A percentile compares a stretch with the other conserved stretches of the same genome.
Conservation (phyloP, 2,329 filamentous ascomycete species). For the Phialophora verrucosa region DNA sequence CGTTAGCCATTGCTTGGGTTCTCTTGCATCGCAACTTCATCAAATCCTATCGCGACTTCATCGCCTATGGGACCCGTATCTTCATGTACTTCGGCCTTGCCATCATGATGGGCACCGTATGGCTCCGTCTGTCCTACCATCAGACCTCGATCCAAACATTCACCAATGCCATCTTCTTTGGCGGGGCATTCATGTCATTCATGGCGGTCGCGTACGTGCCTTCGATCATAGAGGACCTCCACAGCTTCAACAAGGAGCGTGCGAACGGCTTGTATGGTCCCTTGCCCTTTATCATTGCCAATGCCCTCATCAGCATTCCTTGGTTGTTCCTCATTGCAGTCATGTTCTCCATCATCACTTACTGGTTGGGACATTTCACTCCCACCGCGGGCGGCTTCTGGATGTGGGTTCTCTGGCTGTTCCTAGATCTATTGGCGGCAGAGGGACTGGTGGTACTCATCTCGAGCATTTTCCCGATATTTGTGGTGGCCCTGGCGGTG, state of each 20-base stretch:
- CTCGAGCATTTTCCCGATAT: conserved; percentile 73
- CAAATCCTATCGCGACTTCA: conserved; percentile 82
- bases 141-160: conserved; percentile 80
- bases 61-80: conserved; percentile 81
- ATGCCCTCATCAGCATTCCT: conserved; percentile 81
- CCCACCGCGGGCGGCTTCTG: conserved; percentile 71
- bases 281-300: conserved; percentile 73
- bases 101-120: conserved; percentile 68
- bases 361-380: conserved; percentile 80
- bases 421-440: conserved; percentile 80
- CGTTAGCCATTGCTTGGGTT: conserved; percentile 59
- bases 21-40: conserved; percentile 79
- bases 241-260: conserved; percentile 75
- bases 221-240: conserved; percentile 77
- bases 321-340: conserved; percentile 79
- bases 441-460: conserved; percentile 82
- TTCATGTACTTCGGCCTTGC: conserved; percentile 74
- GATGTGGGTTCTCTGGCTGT: conserved; percentile 81
- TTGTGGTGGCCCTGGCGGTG: conserved; percentile 78
- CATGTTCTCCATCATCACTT: conserved; percentile 75
- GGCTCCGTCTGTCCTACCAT: conserved; percentile 70
- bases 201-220: conserved; percentile 87
- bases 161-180: conserved; percentile 81
- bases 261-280: conserved; percentile 82
- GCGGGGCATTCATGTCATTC: conserved; percentile 76